Percentiles rank a stretch among this genome's conserved stretches.
Evolutionary conservation across 805 yeast genomes (phyloP).

Genomic region (Cyberlindnera xylosilytica): DNA sequence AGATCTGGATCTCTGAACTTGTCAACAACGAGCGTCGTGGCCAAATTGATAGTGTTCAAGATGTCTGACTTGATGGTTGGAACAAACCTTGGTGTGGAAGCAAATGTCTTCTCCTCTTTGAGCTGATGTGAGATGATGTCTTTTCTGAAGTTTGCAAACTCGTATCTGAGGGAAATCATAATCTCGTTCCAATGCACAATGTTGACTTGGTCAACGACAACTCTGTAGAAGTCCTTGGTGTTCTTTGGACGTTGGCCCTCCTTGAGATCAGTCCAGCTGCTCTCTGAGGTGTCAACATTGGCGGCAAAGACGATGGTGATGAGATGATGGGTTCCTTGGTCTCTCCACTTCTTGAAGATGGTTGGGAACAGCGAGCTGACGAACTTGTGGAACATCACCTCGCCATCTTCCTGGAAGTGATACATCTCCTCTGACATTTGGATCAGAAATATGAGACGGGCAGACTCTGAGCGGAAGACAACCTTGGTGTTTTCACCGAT

Average conservation of each 20-base stretch:
- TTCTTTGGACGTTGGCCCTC: constrained; percentile 71
- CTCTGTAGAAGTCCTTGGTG: constrained; percentile 79
- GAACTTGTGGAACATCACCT: constrained; percentile 86
- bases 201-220: constrained; percentile 92
- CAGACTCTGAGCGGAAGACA: constrained; percentile 88
- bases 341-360: constrained; percentile 84
- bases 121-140: constrained; percentile 57
- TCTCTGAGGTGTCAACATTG: constrained; percentile 55
- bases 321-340: constrained; percentile 82
- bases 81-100: constrained; percentile 46
- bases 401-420: constrained; percentile 97
- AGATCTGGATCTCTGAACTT: constrained; percentile 83
- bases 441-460: constrained; percentile 74
- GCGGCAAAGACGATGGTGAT: constrained; percentile 86
- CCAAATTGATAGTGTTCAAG: constrained; percentile 82
- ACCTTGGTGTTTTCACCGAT: constrained; percentile 72
- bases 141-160: constrained; percentile 76
- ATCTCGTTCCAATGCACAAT: constrained; percentile 88
- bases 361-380: constrained; percentile 91
- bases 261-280: constrained; percentile 54
- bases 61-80: constrained; percentile 91
- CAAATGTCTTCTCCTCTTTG: constrained; percentile 25
- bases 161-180: constrained; percentile 81
- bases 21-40: constrained; percentile 71
- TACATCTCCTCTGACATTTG: constrained; percentile 96